These are phyloP conservation scores for Flagelloscypha sp. DNA, from an alignment of 768 basidiomycete species.

Conservation along the genomic window DNA sequence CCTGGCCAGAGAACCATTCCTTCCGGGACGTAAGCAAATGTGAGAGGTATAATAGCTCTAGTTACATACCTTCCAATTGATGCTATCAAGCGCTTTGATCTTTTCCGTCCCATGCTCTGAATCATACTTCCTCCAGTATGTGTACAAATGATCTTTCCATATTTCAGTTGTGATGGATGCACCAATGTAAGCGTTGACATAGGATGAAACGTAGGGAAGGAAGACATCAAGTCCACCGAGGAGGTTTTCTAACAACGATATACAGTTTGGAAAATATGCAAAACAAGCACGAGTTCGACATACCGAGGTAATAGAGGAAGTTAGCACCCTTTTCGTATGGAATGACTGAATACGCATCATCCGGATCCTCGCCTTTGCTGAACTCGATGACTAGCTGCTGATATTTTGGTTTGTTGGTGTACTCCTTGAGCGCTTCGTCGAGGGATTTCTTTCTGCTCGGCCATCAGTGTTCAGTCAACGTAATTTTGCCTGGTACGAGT, in stretches of 20 bases:
- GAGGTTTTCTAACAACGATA: constrained; percentile 36
- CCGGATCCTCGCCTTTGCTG: constrained; percentile 65
- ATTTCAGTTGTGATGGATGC: constrained; percentile 76
- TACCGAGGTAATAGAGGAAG: constrained; percentile 78
- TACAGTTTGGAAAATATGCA: not conserved
- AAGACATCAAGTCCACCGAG: constrained; percentile 81
- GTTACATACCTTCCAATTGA: constrained; percentile 69
- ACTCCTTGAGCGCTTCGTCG: constrained; percentile 58
- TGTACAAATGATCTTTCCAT: constrained; percentile 77
- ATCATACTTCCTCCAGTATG: constrained; percentile 54
- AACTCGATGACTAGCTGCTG: constrained; percentile 76
- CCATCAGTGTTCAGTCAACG: no score
- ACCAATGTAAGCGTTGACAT: constrained; percentile 74
- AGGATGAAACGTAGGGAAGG: constrained; percentile 76
- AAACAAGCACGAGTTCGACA: constrained; percentile 9
- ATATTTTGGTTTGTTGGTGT: constrained; percentile 56
- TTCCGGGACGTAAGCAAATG: constrained; percentile 15
- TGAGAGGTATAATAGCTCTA: not conserved
- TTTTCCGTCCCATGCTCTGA: constrained; percentile 55
- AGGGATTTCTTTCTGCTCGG: no score
- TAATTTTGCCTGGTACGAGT: no score
- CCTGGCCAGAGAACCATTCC: constrained; percentile 83
- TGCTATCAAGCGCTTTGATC: constrained; percentile 52
- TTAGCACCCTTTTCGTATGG: constrained; percentile 91
- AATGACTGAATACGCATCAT: constrained; percentile 65